Percentiles rank a stretch among this genome's conserved stretches.
phyloP scores from a whole-genome alignment of 495 filamentous ascomycete genomes.

The Podospora sp. region DNA sequence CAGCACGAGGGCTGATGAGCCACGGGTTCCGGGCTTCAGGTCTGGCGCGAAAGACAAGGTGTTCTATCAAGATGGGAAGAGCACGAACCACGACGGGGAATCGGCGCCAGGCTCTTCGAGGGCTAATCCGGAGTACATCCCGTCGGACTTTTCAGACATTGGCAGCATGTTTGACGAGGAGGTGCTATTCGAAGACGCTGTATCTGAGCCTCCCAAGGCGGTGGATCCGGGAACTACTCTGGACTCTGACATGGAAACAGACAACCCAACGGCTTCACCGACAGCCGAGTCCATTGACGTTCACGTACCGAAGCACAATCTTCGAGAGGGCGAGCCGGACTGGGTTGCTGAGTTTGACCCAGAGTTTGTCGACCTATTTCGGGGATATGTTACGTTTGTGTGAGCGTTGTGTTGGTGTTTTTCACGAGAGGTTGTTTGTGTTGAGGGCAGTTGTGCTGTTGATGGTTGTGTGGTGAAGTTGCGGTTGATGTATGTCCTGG shows the following conservation, averaged over 20 bases:
- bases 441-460: neutral
- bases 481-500: no score
- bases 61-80: neutral
- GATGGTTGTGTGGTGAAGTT: neutral
- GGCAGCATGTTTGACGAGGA: neutral
- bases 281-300: neutral
- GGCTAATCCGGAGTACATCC: neutral
- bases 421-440: neutral
- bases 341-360: constrained; percentile 54
- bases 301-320: neutral
- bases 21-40: neutral
- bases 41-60: neutral
- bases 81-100: neutral
- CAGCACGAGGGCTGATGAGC: neutral
- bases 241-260: no score
- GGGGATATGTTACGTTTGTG: constrained; percentile 55
- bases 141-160: neutral
- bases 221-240: neutral
- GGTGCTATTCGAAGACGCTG: neutral
- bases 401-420: constrained; percentile 16
- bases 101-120: neutral
- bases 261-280: neutral
- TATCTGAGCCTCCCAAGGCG: neutral
- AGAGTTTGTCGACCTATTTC: constrained; percentile 50
- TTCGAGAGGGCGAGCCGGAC: constrained; percentile 35